A percentile compares a stretch with the other conserved stretches of the same genome.
These are phyloP conservation scores for Takashimella koratensis DNA, from an alignment of 1,284 basidiomycete species.

Conservation along the genomic window DNA sequence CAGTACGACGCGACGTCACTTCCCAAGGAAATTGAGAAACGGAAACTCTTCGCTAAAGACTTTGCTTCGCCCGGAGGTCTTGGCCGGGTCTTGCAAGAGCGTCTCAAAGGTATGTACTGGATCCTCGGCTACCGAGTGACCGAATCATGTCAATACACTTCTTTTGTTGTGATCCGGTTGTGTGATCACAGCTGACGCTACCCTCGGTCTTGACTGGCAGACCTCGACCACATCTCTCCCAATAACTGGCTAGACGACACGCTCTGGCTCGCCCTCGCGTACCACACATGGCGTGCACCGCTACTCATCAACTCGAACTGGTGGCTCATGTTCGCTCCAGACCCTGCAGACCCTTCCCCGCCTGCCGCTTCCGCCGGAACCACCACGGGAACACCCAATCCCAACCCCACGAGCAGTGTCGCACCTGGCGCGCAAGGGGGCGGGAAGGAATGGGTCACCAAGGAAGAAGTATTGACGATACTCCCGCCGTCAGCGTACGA, in stretches of 20 bases:
- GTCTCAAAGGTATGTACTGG: constrained; percentile 78
- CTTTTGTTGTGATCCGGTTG: too few species aligned
- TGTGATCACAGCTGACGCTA: too few species aligned
- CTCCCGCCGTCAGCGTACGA: constrained; percentile 39
- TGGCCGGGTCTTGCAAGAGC: constrained; percentile 69
- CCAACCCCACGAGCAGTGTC: constrained; percentile 20
- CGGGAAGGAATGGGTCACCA: constrained; percentile 48
- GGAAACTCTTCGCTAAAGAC: constrained; percentile 64
- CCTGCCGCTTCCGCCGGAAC: constrained; percentile 25
- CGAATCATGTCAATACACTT: too few species aligned
- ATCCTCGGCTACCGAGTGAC: too few species aligned
- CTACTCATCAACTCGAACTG: constrained; percentile 91
- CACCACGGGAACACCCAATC: constrained; percentile 17
- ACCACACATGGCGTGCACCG: constrained; percentile 84
- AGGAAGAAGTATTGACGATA: constrained; percentile 15
- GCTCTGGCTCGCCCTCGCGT: constrained; percentile 86
- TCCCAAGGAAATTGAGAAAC: constrained; percentile 58
- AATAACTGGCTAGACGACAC: constrained; percentile 96
- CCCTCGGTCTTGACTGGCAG: constrained; percentile 53
- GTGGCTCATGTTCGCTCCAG: constrained; percentile 81
- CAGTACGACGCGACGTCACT: constrained; percentile 58
- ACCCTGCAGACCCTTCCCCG: constrained; percentile 50
- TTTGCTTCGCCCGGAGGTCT: constrained; percentile 64
- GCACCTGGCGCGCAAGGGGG: constrained; percentile 31
- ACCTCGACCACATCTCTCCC: constrained; percentile 77